These are phyloP conservation scores for Cytidiella melzeri DNA, from an alignment of 768 basidiomycete genomes.

Conservation along the genomic window DNA sequence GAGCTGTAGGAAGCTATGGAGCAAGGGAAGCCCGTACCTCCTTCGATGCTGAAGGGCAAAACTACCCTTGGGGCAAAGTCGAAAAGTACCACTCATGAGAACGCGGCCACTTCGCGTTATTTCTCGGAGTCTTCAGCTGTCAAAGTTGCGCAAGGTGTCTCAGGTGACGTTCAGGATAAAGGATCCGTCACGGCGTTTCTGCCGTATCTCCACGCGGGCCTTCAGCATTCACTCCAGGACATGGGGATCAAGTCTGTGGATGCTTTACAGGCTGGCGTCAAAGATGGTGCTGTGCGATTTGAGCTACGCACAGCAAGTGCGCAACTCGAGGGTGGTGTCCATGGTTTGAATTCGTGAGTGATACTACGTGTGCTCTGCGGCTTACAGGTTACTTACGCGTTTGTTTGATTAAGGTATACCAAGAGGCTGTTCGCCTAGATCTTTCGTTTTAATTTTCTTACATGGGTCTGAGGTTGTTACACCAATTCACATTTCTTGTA, in stretches of 20 bases:
- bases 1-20: slow-evolving; percentile 73
- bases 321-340: slow-evolving; percentile 93
- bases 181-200: slow-evolving; percentile 91
- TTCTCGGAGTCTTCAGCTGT: slow-evolving; percentile 90
- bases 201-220: slow-evolving; percentile 74
- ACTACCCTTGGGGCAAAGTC: slow-evolving; percentile 28
- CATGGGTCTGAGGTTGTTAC: too few species aligned
- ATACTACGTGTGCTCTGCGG: slow-evolving; percentile 15
- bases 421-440: slow-evolving; percentile 46
- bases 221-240: slow-evolving; percentile 95
- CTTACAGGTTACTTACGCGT: neutral
- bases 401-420: slow-evolving; percentile 38
- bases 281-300: slow-evolving; percentile 67
- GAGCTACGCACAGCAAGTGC: slow-evolving; percentile 93
- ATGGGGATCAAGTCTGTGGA: slow-evolving; percentile 68
- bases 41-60: slow-evolving; percentile 23
- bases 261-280: slow-evolving; percentile 63
- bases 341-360: slow-evolving; percentile 90
- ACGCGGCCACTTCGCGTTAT: slow-evolving; percentile 94
- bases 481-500: slow-evolving; percentile 4
- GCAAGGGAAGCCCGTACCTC: slow-evolving; percentile 47
- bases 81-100: slow-evolving; percentile 55
- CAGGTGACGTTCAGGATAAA: slow-evolving; percentile 96
- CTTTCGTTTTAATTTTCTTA: too few species aligned
- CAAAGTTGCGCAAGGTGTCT: slow-evolving; percentile 96